phyloP scores from a whole-genome alignment of 345 rosid genomes.

The Salix arbutifolia region DNA sequence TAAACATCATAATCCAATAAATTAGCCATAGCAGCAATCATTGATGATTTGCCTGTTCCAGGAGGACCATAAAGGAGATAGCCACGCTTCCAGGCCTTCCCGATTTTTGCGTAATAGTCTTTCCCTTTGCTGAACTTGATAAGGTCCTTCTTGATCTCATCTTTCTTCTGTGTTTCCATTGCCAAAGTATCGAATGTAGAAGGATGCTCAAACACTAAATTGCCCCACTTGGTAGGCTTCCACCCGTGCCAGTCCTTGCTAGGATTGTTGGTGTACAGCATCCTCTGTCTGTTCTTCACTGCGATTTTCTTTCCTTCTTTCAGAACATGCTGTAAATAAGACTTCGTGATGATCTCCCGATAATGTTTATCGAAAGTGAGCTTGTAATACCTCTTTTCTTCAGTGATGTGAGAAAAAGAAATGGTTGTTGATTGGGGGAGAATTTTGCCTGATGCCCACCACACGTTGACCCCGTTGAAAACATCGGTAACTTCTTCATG shows the following conservation, averaged over 20 bases:
- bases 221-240: slow-evolving; percentile 9
- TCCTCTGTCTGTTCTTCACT: slow-evolving; percentile 6
- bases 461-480: slow-evolving; percentile 1
- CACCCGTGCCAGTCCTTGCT: neutral
- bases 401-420: neutral
- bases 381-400: slow-evolving; percentile 1
- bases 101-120: slow-evolving; percentile 55
- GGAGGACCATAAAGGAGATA: slow-evolving; percentile 72
- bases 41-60: slow-evolving; percentile 63
- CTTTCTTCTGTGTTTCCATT: slow-evolving; percentile 43
- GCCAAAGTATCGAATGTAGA: slow-evolving; percentile 31
- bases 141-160: slow-evolving; percentile 41
- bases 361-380: neutral
- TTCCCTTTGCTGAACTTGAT: slow-evolving; percentile 52
- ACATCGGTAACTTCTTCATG: slow-evolving; percentile 7
- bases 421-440: neutral
- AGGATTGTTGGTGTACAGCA: slow-evolving; percentile 18
- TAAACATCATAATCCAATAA: slow-evolving; percentile 29
- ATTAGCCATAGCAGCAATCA: slow-evolving; percentile 79
- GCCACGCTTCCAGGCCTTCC: slow-evolving; percentile 68
- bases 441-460: slow-evolving; percentile 6
- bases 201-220: neutral
- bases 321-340: slow-evolving; percentile 1
- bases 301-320: slow-evolving; percentile 7
- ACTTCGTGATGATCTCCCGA: neutral